Conservation (phyloP, 371 early-diverging fungal species). For the Mortierella sp. region DNA sequence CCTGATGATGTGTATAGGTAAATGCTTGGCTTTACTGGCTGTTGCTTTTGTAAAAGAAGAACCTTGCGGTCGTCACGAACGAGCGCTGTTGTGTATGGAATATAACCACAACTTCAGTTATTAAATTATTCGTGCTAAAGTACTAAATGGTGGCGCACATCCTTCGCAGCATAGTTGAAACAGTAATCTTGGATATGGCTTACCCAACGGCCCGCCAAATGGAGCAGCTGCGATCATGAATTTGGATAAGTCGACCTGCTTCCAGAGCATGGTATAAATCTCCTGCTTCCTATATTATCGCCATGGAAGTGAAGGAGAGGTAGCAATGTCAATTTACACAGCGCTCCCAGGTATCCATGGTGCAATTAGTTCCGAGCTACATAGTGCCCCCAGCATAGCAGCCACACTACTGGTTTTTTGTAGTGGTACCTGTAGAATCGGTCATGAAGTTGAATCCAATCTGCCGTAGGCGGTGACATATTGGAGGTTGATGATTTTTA, state of each 20-base stretch:
- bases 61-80: conserved; percentile 90
- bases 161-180: neutral
- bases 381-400: neutral
- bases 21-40: conserved; percentile 82
- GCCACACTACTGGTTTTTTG: neutral
- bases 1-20: conserved; percentile 91
- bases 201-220: conserved; percentile 95
- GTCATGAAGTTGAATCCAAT: conserved; percentile 67
- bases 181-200: neutral
- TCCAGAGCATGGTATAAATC: conserved; percentile 91
- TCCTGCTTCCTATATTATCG: conserved; percentile 71
- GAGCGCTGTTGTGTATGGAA: conserved; percentile 69
- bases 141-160: neutral
- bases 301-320: neutral
- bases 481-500: conserved; percentile 1
- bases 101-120: neutral
- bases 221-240: conserved; percentile 87
- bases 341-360: neutral
- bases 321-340: neutral
- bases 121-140: neutral
- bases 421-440: conserved; percentile 65
- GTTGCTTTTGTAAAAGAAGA: conserved; percentile 78
- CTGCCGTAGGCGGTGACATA: conserved; percentile 61
- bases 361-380: neutral
- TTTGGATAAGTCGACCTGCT: conserved; percentile 84